Conservation (phyloP, 768 basidiomycete genomes). For the Mycena amicta region DNA sequence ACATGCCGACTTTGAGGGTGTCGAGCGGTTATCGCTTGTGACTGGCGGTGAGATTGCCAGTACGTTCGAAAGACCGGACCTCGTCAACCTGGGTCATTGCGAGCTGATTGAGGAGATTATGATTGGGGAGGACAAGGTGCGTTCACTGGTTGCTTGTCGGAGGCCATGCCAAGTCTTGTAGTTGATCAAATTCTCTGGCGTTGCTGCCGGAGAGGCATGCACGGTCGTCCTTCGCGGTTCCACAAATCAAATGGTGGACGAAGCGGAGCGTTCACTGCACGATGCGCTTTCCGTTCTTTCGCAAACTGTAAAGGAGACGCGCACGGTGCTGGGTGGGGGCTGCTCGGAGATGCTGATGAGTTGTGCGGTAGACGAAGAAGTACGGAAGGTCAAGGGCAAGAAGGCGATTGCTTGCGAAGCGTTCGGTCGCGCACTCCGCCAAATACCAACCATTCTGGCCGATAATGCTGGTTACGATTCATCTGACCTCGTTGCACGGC, state of each 20-base stretch:
- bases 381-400: conserved; percentile 85
- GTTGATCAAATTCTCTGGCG: conserved; percentile 99
- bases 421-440: conserved; percentile 84
- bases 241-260: conserved; percentile 98
- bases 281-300: conserved; percentile 97
- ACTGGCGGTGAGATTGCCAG: conserved; percentile 97
- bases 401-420: conserved; percentile 95
- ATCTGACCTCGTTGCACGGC: conserved; percentile 87
- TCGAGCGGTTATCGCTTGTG: conserved; percentile 92
- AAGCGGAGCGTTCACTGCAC: conserved; percentile 96
- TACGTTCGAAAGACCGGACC: conserved; percentile 91
- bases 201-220: conserved; percentile 96
- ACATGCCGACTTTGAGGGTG: conserved; percentile 98
- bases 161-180: conserved; percentile 35
- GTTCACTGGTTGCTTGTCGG: background rate
- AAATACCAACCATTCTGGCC: conserved; percentile 95
- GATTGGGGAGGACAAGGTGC: conserved; percentile 98
- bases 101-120: conserved; percentile 98
- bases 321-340: conserved; percentile 92
- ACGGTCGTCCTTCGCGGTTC: conserved; percentile 97
- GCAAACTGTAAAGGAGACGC: conserved; percentile 96
- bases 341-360: conserved; percentile 99
- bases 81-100: conserved; percentile 90
- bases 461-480: conserved; percentile 99
- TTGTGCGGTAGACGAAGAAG: conserved; percentile 88